Base-by-base conservation (phyloP, 2,329 filamentous ascomycete species). In the Aphanoascus verrucosus region DNA sequence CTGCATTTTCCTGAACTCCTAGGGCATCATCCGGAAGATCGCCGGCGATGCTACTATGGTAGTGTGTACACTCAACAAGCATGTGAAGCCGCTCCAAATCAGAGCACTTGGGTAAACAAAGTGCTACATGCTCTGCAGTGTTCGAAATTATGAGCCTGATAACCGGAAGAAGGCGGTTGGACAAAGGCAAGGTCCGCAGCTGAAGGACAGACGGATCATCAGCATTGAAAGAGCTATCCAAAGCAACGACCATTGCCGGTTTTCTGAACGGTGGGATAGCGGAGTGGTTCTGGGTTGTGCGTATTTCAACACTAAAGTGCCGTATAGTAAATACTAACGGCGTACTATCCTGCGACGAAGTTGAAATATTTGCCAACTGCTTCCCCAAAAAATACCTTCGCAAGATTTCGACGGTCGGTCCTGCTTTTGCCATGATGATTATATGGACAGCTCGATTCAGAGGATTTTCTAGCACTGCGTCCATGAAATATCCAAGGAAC, bases 81-180 rank as follows among this genome's bases (percentile, higher is more conserved):
- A 67, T 52, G 3, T 64, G 62, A 20, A 72, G 61, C 23, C 62
- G 63, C 41, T 69, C 64, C 2, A 63, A 49, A 32, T 68, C 65
- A 1, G 65, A 58, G 17, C 66, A 55, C 37, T 68, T 61, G 3
- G 72, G 69, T 31, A 74, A 63, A 56, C 72, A 75, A 41, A 65
- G 65, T 50, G 70, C 66, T 37, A 74, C 68, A 58, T 75, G 73
- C 54, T 75, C 73, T 38, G 67, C 68, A 1, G 71, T 69, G 56
- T 74, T 75, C n/a, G 70, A 64, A 17, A 74, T 63, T 31, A 74
- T 57, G 5, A 75, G 61, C 53, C 70, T 69, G 43, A 75, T 64
- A 40, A 74, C 68, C 2, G 73, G 73, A 19, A 74, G 60, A 42
- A 72, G 61, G 38, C 59, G 60, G 19, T 62, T 66, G 51, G 65